Evolutionary conservation across 2,329 filamentous ascomycete species (phyloP).

Genomic region (Alternaria dauci): DNA sequence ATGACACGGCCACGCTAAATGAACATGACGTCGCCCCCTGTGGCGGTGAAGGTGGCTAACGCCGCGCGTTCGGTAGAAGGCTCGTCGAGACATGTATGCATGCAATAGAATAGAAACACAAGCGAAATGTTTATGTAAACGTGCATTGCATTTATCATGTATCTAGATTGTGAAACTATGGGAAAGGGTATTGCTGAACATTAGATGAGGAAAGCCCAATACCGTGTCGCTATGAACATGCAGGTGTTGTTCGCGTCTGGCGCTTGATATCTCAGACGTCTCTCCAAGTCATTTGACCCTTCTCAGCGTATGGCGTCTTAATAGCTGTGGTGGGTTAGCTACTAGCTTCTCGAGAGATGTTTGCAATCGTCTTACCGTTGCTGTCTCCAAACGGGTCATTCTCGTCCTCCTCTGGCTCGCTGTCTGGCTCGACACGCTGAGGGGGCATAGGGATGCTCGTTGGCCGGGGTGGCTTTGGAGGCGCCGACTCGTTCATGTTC

Average conservation of each 20-base stretch:
- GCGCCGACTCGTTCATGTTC: conserved; percentile 54
- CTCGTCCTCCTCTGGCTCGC: conserved; percentile 67
- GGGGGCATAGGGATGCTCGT: conserved; percentile 52
- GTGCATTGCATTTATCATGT: background rate
- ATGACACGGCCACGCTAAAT: conserved; percentile 20
- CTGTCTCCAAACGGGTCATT: conserved; percentile 87
- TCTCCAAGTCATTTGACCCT: conserved; percentile 47
- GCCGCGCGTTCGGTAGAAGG: background rate
- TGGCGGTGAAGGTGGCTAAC: conserved; percentile 28
- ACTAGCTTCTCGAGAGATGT: background rate
- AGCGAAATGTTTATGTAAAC: background rate
- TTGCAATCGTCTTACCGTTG: conserved; percentile 60
- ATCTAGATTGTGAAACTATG: background rate
- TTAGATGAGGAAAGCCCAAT: conserved; percentile 3
- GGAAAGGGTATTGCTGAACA: conserved; percentile 12
- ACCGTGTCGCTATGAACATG: conserved; percentile 1
- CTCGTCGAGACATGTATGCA: background rate
- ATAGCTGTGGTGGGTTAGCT: conserved; percentile 55
- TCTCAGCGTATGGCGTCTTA: conserved; percentile 57
- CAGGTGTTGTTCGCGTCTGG: background rate
- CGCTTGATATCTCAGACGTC: conserved; percentile 38
- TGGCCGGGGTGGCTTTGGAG: conserved; percentile 60
- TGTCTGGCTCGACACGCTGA: conserved; percentile 61
- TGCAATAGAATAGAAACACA: background rate
- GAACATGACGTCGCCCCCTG: conserved; percentile 34